phyloP scores from a whole-genome alignment of 805 yeast genomes.

The Saccharomycopsis guyanensis region DNA sequence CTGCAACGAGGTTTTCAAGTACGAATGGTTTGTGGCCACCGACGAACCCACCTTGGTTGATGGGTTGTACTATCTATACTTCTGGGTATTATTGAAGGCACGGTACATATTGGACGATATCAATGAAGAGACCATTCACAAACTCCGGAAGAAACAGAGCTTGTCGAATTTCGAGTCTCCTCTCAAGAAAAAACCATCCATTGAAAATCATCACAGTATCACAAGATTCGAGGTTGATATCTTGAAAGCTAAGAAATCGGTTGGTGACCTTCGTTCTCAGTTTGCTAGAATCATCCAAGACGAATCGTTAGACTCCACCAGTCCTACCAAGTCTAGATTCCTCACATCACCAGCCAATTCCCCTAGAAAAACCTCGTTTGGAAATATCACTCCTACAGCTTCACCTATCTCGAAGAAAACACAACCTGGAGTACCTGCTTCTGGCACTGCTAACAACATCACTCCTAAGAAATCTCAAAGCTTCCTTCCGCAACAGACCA shows the following conservation, averaged over 20 bases:
- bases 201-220: slow-evolving; percentile 19
- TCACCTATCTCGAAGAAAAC: slow-evolving; percentile 12
- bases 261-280: slow-evolving; percentile 16
- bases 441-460: not conserved
- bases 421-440: no score
- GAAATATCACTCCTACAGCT: slow-evolving; percentile 5
- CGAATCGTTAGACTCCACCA: slow-evolving; percentile 5
- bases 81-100: slow-evolving; percentile 20
- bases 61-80: slow-evolving; percentile 18
- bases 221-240: slow-evolving; percentile 21
- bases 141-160: slow-evolving; percentile 9
- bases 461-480: not conserved
- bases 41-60: slow-evolving; percentile 19
- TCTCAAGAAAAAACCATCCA: slow-evolving; percentile 3
- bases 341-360: slow-evolving; percentile 7
- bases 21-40: slow-evolving; percentile 20
- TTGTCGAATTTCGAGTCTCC: slow-evolving; percentile 11
- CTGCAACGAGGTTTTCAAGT: slow-evolving; percentile 10
- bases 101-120: slow-evolving; percentile 18
- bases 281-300: slow-evolving; percentile 20
- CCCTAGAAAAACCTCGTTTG: slow-evolving; percentile 8
- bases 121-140: slow-evolving; percentile 4
- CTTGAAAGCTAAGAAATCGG: slow-evolving; percentile 19
- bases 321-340: not conserved
- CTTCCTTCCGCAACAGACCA: not conserved